Evolutionary conservation across 371 early-diverging fungal species (phyloP).

Genomic region (Actinomucor elegans): DNA sequence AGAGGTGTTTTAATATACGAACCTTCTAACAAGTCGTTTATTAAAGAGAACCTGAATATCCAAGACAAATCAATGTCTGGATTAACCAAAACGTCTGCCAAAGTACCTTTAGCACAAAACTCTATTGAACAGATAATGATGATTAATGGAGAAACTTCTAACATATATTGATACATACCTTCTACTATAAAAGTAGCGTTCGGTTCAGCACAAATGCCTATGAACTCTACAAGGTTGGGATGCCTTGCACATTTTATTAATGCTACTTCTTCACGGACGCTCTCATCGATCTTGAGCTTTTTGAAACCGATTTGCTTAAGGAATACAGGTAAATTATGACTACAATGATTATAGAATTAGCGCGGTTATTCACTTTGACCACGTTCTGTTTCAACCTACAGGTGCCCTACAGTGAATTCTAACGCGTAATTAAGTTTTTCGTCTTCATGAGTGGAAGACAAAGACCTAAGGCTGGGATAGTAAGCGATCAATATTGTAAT

Average conservation of each 20-base stretch:
- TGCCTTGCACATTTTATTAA: constrained; percentile 41
- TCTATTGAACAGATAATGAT: constrained; percentile 16
- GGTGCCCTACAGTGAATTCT: not conserved
- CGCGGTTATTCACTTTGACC: not conserved
- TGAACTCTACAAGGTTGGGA: constrained; percentile 38
- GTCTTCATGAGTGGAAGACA: too few species aligned
- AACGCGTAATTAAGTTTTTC: not conserved
- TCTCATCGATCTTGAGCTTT: constrained; percentile 28
- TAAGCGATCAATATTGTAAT: too few species aligned
- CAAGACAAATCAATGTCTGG: constrained; percentile 46
- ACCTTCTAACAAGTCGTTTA: constrained; percentile 46
- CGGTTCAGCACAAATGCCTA: constrained; percentile 27
- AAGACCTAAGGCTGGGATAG: too few species aligned
- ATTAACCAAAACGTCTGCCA: constrained; percentile 42
- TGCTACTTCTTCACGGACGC: constrained; percentile 33
- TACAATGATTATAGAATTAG: too few species aligned
- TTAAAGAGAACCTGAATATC: constrained; percentile 53
- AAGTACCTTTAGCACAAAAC: constrained; percentile 43
- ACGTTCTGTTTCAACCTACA: not conserved
- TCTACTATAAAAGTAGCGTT: constrained; percentile 36
- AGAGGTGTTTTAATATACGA: not conserved
- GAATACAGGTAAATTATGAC: constrained; percentile 52
- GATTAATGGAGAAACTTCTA: not conserved
- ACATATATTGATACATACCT: constrained; percentile 10
- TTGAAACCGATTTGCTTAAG: constrained; percentile 26